phyloP scores from a whole-genome alignment of 1,139 yeast species.

The Zygosaccharomyces pseudobailii region DNA sequence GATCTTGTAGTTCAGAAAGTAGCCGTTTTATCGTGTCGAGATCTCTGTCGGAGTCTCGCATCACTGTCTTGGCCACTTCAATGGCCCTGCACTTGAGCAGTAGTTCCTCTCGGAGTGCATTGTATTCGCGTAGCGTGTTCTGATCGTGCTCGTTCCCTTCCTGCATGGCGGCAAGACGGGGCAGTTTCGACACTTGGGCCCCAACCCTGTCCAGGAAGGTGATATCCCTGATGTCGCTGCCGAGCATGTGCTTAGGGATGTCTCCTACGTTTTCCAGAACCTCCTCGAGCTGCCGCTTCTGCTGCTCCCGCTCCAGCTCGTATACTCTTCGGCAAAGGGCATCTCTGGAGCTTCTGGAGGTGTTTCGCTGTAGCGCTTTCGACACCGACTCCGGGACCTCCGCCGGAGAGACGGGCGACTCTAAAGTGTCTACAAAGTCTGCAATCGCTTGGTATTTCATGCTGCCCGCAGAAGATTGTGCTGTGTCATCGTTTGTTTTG shows the following conservation, averaged over 20 bases:
- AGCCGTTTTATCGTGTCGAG: conserved; percentile 9
- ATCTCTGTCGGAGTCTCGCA: conserved; percentile 8
- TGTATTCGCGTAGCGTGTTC: conserved; percentile 21
- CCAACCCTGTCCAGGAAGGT: neutral
- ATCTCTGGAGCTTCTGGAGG: conserved; percentile 5
- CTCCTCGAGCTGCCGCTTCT: conserved; percentile 13
- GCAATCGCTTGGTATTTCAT: neutral
- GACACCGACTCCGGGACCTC: neutral
- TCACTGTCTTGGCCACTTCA: conserved; percentile 10
- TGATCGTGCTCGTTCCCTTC: neutral
- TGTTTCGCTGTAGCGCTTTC: conserved; percentile 1
- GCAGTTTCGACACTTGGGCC: neutral
- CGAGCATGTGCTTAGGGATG: conserved; percentile 14
- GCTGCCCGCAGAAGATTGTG: neutral
- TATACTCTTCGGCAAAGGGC: conserved; percentile 13
- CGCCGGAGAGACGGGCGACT: neutral
- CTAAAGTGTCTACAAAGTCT: neutral
- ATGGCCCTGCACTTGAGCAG: conserved; percentile 19
- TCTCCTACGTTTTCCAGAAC: conserved; percentile 24
- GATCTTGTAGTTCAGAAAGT: conserved; percentile 2
- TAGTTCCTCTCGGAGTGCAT: conserved; percentile 17
- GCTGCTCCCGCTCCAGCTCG: conserved; percentile 18
- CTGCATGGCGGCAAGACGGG: conserved; percentile 1
- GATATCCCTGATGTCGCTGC: neutral
- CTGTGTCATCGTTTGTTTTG: neutral